Base-by-base conservation (phyloP, 768 basidiomycete species). In the Collybiopsis luxurians region DNA sequence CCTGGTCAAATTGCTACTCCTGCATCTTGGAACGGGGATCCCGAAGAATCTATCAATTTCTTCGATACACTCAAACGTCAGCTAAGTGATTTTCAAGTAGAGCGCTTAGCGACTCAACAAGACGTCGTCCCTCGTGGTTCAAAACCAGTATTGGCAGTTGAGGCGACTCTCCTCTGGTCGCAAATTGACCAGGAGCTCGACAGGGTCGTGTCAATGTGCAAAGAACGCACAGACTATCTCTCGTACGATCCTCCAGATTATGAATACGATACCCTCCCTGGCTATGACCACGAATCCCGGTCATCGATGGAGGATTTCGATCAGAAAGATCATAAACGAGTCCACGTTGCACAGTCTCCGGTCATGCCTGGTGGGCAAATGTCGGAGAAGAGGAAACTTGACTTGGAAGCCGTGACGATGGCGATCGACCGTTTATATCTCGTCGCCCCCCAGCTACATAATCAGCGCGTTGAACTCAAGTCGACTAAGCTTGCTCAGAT, bases 391-490 rank as follows among this genome's bases (percentile, higher is more conserved):
- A 90, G 87, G 84, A 73, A 84, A 50, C 71, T 90, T 65, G 96
- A 98, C 68, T 76, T 98, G 19, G 94, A 97, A 62, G 79, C 81
- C 11, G 85, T 98, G 44, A 84, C 91, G 0, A 80, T 82, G 68
- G 95, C 97, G 28, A 95, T 99, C 63, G 95, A 96, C 67, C 78
- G 94, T 36, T 74, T 98, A 11, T 92, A 97, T 69, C 70, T 82
- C 7, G 90, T 88, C 28, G 85, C 93, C 0, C 95, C 96, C 0
- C 95, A 96, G 68, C 71, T 98, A 40, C 84, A 89, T 58, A 89
- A 95, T 67, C 96, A 99, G 69, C 85, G 97, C 0, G 93, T 91
- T n/a, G 95, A 95, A 68, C 81, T 96, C 44, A 87, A 87, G 64
- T 79, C 79, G 4, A 73, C 82, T 24, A 90, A 92, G 66, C 63